phyloP scores from a whole-genome alignment of 768 basidiomycete genomes.

The Tubosaeta brunneosetosa region DNA sequence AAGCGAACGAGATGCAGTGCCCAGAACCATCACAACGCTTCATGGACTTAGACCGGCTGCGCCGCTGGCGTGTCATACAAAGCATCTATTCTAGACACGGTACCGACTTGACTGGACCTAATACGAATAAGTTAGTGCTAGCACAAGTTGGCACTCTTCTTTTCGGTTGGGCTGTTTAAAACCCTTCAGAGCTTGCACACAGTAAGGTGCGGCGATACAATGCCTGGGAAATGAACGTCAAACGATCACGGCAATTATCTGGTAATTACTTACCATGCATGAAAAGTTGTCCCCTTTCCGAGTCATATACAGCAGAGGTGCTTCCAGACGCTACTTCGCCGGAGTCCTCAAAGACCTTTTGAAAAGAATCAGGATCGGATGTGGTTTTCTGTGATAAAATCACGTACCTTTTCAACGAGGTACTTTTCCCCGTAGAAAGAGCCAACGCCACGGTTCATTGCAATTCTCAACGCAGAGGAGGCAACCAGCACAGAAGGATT shows the following conservation, averaged over 20 bases:
- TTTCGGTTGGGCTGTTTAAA: background rate
- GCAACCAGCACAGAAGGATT: conserved; percentile 41
- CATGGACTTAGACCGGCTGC: background rate
- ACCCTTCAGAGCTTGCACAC: conserved; percentile 26
- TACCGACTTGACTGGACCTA: background rate
- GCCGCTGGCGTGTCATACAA: background rate
- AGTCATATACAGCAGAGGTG: conserved; percentile 56
- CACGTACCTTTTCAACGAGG: conserved; percentile 49
- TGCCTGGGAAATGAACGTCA: conserved; percentile 22
- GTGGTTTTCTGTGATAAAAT: background rate
- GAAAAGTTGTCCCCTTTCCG: conserved; percentile 46
- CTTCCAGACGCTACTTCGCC: conserved; percentile 52
- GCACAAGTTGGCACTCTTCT: background rate
- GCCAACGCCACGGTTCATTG: conserved; percentile 46
- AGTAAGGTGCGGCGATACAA: conserved; percentile 32
- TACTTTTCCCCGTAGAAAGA: conserved; percentile 60
- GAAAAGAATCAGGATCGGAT: conserved; percentile 4
- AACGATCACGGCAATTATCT: conserved; percentile 1
- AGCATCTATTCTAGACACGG: background rate
- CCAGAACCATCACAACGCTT: too few species aligned
- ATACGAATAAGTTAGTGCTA: background rate
- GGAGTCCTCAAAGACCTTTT: conserved; percentile 63
- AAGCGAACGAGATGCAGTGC: too few species aligned
- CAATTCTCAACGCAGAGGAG: conserved; percentile 48
- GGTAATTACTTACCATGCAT: conserved; percentile 46